Percentiles rank a stretch among this genome's conserved stretches.
These are phyloP conservation scores for Aspergillus coremiiformis DNA, from an alignment of 495 filamentous ascomycete genomes.

Conservation along the genomic window DNA sequence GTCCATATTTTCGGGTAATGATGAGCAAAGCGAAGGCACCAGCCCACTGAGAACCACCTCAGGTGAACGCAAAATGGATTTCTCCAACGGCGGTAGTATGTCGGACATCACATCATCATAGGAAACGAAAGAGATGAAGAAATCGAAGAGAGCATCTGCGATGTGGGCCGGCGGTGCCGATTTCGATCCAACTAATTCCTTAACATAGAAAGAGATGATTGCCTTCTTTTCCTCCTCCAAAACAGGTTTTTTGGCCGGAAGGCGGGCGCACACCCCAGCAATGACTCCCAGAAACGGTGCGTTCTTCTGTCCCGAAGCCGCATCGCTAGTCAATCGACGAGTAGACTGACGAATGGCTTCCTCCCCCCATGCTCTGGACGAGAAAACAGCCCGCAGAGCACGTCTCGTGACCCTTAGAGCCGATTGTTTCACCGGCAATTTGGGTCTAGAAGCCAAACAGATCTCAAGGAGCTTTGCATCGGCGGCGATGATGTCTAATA, in stretches of 20 bases:
- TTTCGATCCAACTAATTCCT: slow-evolving; percentile 78
- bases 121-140: slow-evolving; percentile 70
- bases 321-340: slow-evolving; percentile 53
- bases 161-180: slow-evolving; percentile 63
- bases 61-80: slow-evolving; percentile 78
- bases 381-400: slow-evolving; percentile 62
- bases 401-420: slow-evolving; percentile 67
- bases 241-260: slow-evolving; percentile 47
- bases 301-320: slow-evolving; percentile 57
- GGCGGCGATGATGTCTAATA: slow-evolving; percentile 52
- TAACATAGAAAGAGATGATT: slow-evolving; percentile 71
- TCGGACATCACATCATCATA: slow-evolving; percentile 68
- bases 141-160: slow-evolving; percentile 66
- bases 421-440: slow-evolving; percentile 51
- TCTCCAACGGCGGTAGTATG: slow-evolving; percentile 74
- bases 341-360: slow-evolving; percentile 58
- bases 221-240: slow-evolving; percentile 58
- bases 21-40: slow-evolving; percentile 57
- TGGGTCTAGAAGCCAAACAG: slow-evolving; percentile 58
- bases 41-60: slow-evolving; percentile 80
- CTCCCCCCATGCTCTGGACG: slow-evolving; percentile 46
- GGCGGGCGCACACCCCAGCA: slow-evolving; percentile 73
- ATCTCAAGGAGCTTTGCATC: slow-evolving; percentile 67
- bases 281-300: slow-evolving; percentile 74
- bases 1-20: slow-evolving; percentile 64